Evolutionary conservation across 148 eudicot species (phyloP).

Genomic region (Amaranthus palmeri): DNA sequence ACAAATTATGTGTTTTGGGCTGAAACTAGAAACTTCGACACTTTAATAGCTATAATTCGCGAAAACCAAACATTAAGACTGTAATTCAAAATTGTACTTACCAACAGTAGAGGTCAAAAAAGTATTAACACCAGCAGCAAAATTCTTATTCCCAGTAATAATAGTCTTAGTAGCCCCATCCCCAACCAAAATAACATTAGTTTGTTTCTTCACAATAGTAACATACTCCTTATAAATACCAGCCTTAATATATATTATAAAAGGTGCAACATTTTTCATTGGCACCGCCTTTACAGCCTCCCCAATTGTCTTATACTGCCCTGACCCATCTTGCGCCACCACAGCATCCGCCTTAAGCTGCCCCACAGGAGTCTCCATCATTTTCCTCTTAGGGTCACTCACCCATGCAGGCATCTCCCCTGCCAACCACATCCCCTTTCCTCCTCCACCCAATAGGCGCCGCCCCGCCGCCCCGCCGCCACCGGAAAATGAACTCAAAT

Average conservation of each 20-base stretch:
- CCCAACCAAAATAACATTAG: conserved; percentile 38
- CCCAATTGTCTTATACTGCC: conserved; percentile 38
- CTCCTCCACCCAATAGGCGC: background rate
- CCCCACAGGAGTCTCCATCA: background rate
- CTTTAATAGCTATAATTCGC: no score
- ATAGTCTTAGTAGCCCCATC: conserved; percentile 49
- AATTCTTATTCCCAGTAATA: conserved; percentile 42
- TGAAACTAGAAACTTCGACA: no score
- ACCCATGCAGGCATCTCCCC: conserved; percentile 26
- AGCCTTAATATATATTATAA: conserved; percentile 42
- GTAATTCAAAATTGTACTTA: conserved; percentile 19
- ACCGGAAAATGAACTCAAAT: conserved; percentile 1
- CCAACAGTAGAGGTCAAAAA: conserved; percentile 38
- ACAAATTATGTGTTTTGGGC: no score
- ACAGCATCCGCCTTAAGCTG: conserved; percentile 31
- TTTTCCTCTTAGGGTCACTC: background rate
- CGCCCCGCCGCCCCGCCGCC: background rate
- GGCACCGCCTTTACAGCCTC: conserved; percentile 44
- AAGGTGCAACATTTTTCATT: conserved; percentile 6
- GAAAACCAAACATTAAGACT: no score
- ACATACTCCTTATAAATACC: conserved; percentile 48
- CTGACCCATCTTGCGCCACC: conserved; percentile 62
- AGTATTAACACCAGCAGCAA: conserved; percentile 23
- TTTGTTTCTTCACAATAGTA: background rate
- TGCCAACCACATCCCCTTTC: conserved; percentile 6